Percentiles rank a stretch among this genome's conserved stretches.
Conservation (phyloP, 1,284 basidiomycete species). For the Bjerkandera adusta region DNA sequence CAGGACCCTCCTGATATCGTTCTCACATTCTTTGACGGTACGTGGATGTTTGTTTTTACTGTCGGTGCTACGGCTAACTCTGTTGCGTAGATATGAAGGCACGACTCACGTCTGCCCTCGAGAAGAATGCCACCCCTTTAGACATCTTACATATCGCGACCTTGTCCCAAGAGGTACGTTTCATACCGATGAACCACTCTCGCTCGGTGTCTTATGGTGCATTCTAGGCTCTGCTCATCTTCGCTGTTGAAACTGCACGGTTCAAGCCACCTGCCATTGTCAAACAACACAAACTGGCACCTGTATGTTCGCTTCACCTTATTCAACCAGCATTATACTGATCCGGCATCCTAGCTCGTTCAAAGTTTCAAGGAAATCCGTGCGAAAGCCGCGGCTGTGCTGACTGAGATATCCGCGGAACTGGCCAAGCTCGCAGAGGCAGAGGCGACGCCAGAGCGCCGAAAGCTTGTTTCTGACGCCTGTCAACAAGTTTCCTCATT, state of each 20-base stretch:
- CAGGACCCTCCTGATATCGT: conserved; percentile 58
- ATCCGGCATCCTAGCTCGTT: conserved; percentile 47
- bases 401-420: conserved; percentile 55
- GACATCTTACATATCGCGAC: conserved; percentile 68
- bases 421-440: conserved; percentile 49
- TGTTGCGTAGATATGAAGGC: conserved; percentile 44
- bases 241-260: conserved; percentile 61
- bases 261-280: conserved; percentile 68
- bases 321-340: conserved; percentile 7
- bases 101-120: conserved; percentile 46
- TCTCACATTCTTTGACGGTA: conserved; percentile 60
- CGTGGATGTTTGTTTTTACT: conserved; percentile 16
- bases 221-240: conserved; percentile 61
- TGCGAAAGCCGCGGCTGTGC: conserved; percentile 43
- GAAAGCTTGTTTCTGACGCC: conserved; percentile 49
- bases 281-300: conserved; percentile 70
- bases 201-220: neutral
- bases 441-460: conserved; percentile 48
- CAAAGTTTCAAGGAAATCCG: conserved; percentile 64
- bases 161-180: conserved; percentile 70
- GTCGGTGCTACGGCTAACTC: neutral
- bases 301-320: conserved; percentile 38
- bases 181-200: neutral
- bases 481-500: conserved; percentile 41
- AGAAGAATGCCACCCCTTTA: conserved; percentile 38